These are phyloP conservation scores for Chimonanthus salicifolius DNA, from an alignment of 164 flowering plant species.

Conservation along the genomic window DNA sequence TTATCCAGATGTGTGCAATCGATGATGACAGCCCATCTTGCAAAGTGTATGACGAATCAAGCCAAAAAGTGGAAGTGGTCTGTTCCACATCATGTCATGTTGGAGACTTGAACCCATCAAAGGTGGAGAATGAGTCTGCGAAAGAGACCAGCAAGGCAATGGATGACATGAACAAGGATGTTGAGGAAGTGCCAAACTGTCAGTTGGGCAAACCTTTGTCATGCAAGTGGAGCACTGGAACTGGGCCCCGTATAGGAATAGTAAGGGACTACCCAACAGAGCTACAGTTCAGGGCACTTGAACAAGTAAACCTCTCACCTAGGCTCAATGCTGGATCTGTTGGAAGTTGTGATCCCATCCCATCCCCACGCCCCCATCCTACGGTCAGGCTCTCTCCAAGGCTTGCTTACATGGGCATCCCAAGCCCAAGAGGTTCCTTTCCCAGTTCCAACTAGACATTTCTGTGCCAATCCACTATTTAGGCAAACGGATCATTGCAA, in stretches of 20 bases:
- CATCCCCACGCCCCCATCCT: constrained; percentile 82
- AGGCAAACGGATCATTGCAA: background rate
- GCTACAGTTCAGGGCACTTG: constrained; percentile 62
- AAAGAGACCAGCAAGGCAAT: constrained; percentile 1
- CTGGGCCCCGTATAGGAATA: constrained; percentile 78
- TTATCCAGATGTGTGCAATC: constrained; percentile 45
- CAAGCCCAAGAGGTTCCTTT: constrained; percentile 46
- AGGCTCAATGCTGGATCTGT: constrained; percentile 24
- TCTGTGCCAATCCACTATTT: background rate
- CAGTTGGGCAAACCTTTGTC: constrained; percentile 44
- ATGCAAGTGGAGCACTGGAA: constrained; percentile 73
- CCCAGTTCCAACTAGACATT: background rate
- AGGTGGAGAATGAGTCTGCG: background rate
- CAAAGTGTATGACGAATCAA: constrained; percentile 8
- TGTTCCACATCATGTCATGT: background rate
- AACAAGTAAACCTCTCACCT: constrained; percentile 72
- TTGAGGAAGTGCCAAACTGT: constrained; percentile 22
- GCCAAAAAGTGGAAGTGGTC: constrained; percentile 7
- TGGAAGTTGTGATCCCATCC: constrained; percentile 45
- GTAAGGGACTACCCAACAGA: constrained; percentile 79
- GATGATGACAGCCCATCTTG: constrained; percentile 45
- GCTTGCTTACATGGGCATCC: constrained; percentile 71
- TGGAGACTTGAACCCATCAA: background rate
- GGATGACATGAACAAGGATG: background rate
- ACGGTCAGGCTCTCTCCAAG: constrained; percentile 67